Conservation (phyloP, 1,284 basidiomycete species). For the Microbotryum intermedium region DNA sequence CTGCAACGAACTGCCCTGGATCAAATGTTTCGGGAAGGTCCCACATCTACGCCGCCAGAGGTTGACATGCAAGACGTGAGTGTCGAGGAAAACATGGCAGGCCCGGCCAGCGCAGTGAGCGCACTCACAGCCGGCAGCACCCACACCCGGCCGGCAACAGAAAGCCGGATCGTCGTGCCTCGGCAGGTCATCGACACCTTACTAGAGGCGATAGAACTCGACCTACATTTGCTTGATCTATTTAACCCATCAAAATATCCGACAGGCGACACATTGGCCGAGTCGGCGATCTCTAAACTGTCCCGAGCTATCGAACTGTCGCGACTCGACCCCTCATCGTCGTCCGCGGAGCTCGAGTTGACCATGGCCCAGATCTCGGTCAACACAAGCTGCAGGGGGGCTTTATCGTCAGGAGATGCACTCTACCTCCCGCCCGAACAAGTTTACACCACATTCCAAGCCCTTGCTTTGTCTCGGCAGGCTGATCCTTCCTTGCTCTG, state of each 20-base stretch:
- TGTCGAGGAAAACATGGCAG: no score
- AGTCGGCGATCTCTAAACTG: conserved; percentile 2
- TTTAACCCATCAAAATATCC: not conserved
- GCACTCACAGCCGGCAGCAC: no score
- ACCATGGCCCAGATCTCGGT: not conserved
- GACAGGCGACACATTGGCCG: not conserved
- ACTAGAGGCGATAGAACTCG: conserved; percentile 14
- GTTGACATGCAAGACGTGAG: not conserved
- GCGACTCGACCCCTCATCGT: not conserved
- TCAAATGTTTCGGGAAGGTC: not conserved
- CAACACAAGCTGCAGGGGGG: not conserved
- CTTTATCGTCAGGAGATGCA: no score
- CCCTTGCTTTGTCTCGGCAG: no score
- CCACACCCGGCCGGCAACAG: not conserved
- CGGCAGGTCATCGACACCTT: conserved; percentile 25
- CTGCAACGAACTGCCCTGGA: conserved; percentile 19
- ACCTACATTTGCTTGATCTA: conserved; percentile 5
- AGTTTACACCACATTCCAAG: no score
- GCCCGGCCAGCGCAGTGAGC: no score
- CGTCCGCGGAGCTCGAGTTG: conserved; percentile 11
- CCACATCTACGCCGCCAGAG: not conserved
- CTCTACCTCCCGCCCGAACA: no score
- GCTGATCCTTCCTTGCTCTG: conserved; percentile 6
- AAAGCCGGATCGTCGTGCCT: conserved; percentile 18
- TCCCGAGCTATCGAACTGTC: conserved; percentile 5